Conservation (phyloP, 2,329 filamentous ascomycete genomes). For the Hypoxylon sp. region DNA sequence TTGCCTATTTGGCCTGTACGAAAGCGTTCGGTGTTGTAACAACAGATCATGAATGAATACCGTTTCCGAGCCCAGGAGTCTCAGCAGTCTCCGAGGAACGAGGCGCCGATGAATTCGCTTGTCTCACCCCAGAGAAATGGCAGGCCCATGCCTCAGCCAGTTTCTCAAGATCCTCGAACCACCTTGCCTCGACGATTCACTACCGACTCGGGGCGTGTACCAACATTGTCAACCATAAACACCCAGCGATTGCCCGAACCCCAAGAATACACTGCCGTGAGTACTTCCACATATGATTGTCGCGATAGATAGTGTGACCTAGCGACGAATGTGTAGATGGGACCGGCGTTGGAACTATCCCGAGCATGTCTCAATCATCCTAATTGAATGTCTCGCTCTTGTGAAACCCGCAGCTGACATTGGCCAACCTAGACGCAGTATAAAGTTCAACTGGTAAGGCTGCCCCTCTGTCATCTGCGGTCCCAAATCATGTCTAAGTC, state of each 20-base stretch:
- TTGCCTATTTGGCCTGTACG: conserved; percentile 56
- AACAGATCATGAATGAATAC: conserved; percentile 77
- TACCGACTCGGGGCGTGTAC: conserved; percentile 86
- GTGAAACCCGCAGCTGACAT: conserved; percentile 49
- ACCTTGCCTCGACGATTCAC: conserved; percentile 92
- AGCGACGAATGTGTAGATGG: conserved; percentile 31
- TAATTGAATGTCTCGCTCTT: conserved; percentile 47
- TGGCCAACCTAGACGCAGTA: conserved; percentile 47
- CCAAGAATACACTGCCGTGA: conserved; percentile 61
- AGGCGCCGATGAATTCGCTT: conserved; percentile 79
- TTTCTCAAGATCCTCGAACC: conserved; percentile 76
- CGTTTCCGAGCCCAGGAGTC: conserved; percentile 83
- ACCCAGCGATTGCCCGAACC: conserved; percentile 61
- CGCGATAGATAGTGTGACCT: conserved; percentile 16
- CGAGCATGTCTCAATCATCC: conserved; percentile 48
- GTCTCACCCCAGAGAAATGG: conserved; percentile 79
- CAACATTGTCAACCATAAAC: conserved; percentile 75
- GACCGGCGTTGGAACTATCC: conserved; percentile 34
- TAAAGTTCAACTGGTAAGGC: conserved; percentile 78
- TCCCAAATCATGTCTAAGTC: conserved; percentile 19
- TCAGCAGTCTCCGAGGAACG: conserved; percentile 81
- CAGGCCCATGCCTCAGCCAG: conserved; percentile 69
- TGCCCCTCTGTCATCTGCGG: conserved; percentile 23
- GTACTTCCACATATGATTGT: conserved; percentile 37
- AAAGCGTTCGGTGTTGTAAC: conserved; percentile 54